A percentile compares a stretch with the other conserved stretches of the same genome.
Conservation (phyloP, 495 filamentous ascomycete genomes). For the Chaetomium cochliodes region DNA sequence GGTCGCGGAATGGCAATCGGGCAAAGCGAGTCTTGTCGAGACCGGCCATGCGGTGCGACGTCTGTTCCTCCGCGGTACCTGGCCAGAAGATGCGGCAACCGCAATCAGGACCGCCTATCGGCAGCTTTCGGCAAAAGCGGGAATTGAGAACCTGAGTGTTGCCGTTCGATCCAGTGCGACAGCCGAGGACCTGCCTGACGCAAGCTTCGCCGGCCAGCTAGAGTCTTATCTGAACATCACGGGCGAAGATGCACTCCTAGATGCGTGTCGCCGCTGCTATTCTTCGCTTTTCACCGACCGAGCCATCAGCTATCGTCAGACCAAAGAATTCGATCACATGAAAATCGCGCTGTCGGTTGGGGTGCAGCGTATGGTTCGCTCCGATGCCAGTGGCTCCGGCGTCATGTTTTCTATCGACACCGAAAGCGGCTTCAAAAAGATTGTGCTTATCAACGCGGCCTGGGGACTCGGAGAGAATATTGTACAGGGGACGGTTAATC, state of each 20-base stretch:
- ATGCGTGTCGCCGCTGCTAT: conserved; percentile 38
- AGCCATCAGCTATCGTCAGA: conserved; percentile 39
- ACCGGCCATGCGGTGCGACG: conserved; percentile 22
- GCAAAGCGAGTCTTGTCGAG: conserved; percentile 22
- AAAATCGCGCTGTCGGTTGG: conserved; percentile 39
- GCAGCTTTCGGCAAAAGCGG: conserved; percentile 17
- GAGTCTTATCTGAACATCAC: conserved; percentile 38
- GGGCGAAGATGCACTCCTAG: conserved; percentile 25
- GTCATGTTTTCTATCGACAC: conserved; percentile 45
- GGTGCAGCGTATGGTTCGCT: conserved; percentile 43
- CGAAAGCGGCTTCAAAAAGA: conserved; percentile 39
- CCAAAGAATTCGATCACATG: conserved; percentile 39
- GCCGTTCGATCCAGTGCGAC: conserved; percentile 43
- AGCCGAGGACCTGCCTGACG: conserved; percentile 42
- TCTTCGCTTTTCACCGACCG: conserved; percentile 42
- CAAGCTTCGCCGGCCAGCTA: conserved; percentile 42
- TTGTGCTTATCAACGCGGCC: conserved; percentile 41
- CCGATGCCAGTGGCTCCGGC: conserved; percentile 36
- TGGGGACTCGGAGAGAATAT: conserved; percentile 44
- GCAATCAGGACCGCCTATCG: conserved; percentile 26
- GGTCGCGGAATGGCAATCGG: conserved; percentile 25
- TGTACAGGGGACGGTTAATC: conserved; percentile 41
- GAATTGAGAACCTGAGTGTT: conserved; percentile 29
- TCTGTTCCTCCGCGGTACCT: conserved; percentile 27
- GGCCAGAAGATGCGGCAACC: conserved; percentile 23